phyloP scores from a whole-genome alignment of 2,329 filamentous ascomycete species.

The Calonectria pauciramosa region DNA sequence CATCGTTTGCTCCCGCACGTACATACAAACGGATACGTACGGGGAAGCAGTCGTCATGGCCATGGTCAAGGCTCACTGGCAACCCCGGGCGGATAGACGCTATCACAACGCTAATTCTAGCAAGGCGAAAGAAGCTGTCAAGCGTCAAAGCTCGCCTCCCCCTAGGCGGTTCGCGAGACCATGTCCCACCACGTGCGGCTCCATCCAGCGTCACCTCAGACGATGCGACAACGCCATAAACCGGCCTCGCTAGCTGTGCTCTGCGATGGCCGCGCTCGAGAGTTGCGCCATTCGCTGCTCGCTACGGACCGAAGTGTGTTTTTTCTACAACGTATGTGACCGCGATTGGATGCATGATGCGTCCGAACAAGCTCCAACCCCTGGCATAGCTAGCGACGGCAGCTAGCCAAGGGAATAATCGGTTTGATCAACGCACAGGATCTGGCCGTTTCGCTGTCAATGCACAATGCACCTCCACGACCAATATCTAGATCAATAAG shows the following conservation, averaged over 20 bases:
- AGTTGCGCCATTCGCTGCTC: neutral
- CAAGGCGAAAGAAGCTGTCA: slow-evolving; percentile 9
- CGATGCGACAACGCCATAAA: slow-evolving; percentile 6
- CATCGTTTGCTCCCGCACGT: neutral
- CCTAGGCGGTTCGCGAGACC: slow-evolving; percentile 14
- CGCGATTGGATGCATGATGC: neutral
- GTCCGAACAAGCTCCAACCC: neutral
- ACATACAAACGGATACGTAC: neutral
- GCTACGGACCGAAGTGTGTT: neutral
- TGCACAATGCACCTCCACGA: slow-evolving; percentile 18
- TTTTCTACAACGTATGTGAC: neutral
- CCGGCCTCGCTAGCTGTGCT: neutral
- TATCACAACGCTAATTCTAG: neutral
- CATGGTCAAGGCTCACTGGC: neutral
- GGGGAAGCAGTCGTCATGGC: neutral
- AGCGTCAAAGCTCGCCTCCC: neutral
- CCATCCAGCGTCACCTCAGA: slow-evolving; percentile 12
- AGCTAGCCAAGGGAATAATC: slow-evolving; percentile 1
- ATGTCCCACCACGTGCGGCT: slow-evolving; percentile 24
- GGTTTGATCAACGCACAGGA: slow-evolving; percentile 13
- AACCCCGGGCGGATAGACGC: neutral
- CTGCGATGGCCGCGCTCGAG: neutral
- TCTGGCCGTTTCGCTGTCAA: slow-evolving; percentile 18
- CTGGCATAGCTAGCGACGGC: neutral
- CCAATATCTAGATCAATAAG: neutral